Base-by-base conservation (phyloP, 2,329 filamentous ascomycete species). In the Phialophora chinensis region DNA sequence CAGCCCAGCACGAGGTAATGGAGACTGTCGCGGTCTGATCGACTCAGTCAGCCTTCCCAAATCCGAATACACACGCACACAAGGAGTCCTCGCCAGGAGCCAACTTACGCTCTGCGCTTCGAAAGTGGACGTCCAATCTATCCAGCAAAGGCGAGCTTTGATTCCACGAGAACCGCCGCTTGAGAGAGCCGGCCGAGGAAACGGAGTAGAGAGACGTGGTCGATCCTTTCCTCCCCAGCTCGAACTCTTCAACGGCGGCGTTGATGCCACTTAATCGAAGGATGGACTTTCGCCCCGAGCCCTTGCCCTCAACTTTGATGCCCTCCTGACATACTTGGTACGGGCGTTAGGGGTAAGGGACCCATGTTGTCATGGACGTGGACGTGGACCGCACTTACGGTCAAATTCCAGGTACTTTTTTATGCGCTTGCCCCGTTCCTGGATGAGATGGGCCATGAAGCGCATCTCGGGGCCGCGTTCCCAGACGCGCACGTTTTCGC, bases 341-440 rank as follows among this genome's bases (percentile, higher is more conserved):
- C 31, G 11, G 11, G 4, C 31, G 29, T 61, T 38, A 61, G 59
- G 10, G 4, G 11, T 4, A 11, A n/a, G 27, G 57, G 12, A 1
- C 20, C 20, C 12, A 7, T n/a, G 23, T 7, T 44, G 38, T 17
- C 6, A 7, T 31, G 31, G 44, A 20, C n/a, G 17, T 17, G 11
- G 38, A 31, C n/a, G 17, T 17, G n/a, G 38, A 31, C 23, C 17
- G 44, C 11, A 42, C 62, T 49, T 52, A 65, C 62, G 49, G 35
- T 65, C 57, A 23, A 65, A 65, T 23, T 65, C 62, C 62, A 65
- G 33, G 49, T 65, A 65, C 49, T 59, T 59, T 33, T 60, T 65
- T 2, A 47, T 11, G 12, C 56, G 27, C 47, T 65, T 65, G 44
- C 59, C 59, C 20, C n/a, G 50, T 44, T 65, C 56, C 49, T 60